A percentile compares a stretch with the other conserved stretches of the same genome.
Conservation (phyloP, 805 yeast species). For the Brettanomyces bruxellensis region DNA sequence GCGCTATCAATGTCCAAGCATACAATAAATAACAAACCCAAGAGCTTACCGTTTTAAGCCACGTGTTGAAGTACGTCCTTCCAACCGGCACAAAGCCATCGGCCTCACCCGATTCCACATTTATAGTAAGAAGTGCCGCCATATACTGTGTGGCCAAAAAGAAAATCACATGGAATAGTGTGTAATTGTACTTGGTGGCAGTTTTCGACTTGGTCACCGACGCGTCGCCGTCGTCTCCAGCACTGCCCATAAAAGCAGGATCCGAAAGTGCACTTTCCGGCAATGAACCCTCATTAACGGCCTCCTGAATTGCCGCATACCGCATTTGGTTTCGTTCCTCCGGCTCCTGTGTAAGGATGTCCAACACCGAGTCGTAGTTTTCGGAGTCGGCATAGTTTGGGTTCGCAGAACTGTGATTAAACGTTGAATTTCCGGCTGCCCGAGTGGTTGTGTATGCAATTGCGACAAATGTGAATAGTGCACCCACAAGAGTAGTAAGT, state of each 20-base stretch:
- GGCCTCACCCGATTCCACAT: conserved; percentile 66
- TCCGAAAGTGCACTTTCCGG: conserved; percentile 89
- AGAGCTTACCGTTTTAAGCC: conserved; percentile 88
- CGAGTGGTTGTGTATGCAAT: conserved; percentile 96
- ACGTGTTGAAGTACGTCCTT: conserved; percentile 86
- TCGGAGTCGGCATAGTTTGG: conserved; percentile 11
- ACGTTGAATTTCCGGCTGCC: conserved; percentile 80
- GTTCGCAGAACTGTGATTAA: conserved; percentile 29
- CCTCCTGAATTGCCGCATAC: conserved; percentile 80
- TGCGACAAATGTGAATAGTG: conserved; percentile 87
- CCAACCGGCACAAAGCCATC: conserved; percentile 90
- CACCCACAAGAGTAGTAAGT: conserved; percentile 79
- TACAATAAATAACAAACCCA: conserved; percentile 86
- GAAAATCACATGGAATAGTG: conserved; percentile 84
- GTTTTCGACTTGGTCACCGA: conserved; percentile 39
- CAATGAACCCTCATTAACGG: conserved; percentile 91
- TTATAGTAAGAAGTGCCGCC: conserved; percentile 86
- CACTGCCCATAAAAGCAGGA: conserved; percentile 47
- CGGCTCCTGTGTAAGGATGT: conserved; percentile 40
- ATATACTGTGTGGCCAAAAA: conserved; percentile 95
- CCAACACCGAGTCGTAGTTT: conserved; percentile 35
- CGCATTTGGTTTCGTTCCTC: conserved; percentile 59
- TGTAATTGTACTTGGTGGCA: conserved; percentile 72
- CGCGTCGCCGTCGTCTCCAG: conserved; percentile 27
- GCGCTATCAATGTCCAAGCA: conserved; percentile 88